These are phyloP conservation scores for Pinus taeda DNA, from an alignment of 75 land plant genomes.

Conservation along the genomic window DNA sequence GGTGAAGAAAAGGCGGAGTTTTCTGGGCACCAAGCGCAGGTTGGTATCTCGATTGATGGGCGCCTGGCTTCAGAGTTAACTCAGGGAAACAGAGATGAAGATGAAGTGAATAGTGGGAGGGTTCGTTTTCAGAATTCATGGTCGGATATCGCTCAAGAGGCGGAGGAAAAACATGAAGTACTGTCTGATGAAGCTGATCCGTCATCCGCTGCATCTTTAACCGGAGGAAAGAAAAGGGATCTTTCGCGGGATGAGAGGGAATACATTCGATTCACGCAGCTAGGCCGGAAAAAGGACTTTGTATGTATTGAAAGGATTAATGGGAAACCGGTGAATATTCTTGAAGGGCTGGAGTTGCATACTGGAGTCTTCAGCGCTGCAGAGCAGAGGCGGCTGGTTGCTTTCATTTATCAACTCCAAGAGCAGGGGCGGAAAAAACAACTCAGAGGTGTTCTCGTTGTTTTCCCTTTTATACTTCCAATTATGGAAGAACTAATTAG, in stretches of 20 bases:
- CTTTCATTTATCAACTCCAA: slow-evolving; percentile 55
- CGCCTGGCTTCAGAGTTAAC: not conserved
- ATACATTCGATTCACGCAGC: slow-evolving; percentile 41
- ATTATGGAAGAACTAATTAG: no score
- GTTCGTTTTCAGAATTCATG: slow-evolving; percentile 25
- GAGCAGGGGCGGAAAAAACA: slow-evolving; percentile 55
- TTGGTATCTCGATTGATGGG: not conserved
- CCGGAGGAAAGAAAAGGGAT: not conserved
- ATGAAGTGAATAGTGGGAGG: not conserved
- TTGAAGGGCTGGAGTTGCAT: slow-evolving; percentile 85
- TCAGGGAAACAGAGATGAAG: not conserved
- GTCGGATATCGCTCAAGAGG: slow-evolving; percentile 76
- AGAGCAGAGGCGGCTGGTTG: slow-evolving; percentile 81
- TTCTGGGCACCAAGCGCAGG: slow-evolving; percentile 4
- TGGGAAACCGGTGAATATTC: slow-evolving; percentile 63
- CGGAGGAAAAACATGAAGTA: slow-evolving; percentile 33
- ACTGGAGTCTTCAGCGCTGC: slow-evolving; percentile 74
- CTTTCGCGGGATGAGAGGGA: slow-evolving; percentile 63
- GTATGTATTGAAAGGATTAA: slow-evolving; percentile 65
- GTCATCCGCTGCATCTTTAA: not conserved
- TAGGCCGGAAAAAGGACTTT: slow-evolving; percentile 71
- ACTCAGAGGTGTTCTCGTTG: slow-evolving; percentile 45
- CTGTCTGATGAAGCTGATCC: not conserved
- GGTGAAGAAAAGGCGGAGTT: slow-evolving; percentile 7
- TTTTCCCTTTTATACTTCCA: no score